Conservation (phyloP, 2,329 filamentous ascomycete species). For the Penicillium sumatraense region DNA sequence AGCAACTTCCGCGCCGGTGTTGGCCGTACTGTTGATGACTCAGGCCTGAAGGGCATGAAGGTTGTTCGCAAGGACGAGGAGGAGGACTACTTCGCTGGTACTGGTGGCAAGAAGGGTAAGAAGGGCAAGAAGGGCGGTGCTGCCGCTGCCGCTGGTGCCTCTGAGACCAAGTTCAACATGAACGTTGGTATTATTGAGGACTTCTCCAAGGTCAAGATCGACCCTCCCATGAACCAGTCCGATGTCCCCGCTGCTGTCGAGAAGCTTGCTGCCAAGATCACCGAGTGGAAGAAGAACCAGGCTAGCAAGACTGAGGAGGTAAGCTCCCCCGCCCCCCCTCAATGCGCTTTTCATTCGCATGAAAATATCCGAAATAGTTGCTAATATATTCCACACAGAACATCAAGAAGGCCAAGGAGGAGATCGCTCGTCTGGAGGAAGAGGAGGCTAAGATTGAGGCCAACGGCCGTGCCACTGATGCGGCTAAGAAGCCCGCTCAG, state of each 20-base stretch:
- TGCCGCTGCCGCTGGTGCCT: slow-evolving; percentile 37
- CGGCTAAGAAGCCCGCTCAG: slow-evolving; percentile 59
- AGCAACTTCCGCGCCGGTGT: slow-evolving; percentile 79
- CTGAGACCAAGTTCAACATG: slow-evolving; percentile 73
- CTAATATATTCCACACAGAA: slow-evolving; percentile 65
- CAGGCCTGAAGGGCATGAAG: slow-evolving; percentile 82
- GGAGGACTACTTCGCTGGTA: slow-evolving; percentile 77
- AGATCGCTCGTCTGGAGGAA: slow-evolving; percentile 80
- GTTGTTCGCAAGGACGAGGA: slow-evolving; percentile 86
- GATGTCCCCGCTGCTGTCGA: slow-evolving; percentile 81
- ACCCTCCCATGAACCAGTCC: slow-evolving; percentile 82
- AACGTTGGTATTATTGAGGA: slow-evolving; percentile 92
- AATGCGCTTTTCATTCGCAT: neutral
- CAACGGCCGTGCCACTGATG: slow-evolving; percentile 53
- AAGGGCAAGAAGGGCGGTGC: slow-evolving; percentile 76
- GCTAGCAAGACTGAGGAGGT: slow-evolving; percentile 87
- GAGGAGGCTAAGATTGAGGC: slow-evolving; percentile 65
- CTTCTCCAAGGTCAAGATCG: slow-evolving; percentile 79
- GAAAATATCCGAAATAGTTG: neutral
- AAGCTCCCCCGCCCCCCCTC: slow-evolving; percentile 39
- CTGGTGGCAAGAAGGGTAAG: slow-evolving; percentile 82
- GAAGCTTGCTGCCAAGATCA: slow-evolving; percentile 91
- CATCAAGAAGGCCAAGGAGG: slow-evolving; percentile 93
- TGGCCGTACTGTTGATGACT: slow-evolving; percentile 80
- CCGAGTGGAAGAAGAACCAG: slow-evolving; percentile 90